Conservation (phyloP, 2,329 filamentous ascomycete genomes). For the Colletotrichum graminicola region DNA sequence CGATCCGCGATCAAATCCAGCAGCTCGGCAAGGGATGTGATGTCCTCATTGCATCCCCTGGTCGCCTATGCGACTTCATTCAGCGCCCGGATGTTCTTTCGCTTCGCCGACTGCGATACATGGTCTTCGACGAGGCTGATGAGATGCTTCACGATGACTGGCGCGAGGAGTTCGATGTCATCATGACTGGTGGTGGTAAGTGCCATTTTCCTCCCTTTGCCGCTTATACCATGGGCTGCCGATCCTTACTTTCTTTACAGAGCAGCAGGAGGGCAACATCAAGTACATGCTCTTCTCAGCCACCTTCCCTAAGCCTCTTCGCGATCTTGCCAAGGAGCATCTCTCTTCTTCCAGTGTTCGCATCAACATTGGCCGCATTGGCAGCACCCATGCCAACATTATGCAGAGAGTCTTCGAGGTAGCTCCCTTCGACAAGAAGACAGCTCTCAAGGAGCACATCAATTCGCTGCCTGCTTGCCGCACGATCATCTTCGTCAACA, state of each 20-base stretch:
- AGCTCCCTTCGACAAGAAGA: slow-evolving; percentile 74
- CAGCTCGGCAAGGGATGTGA: slow-evolving; percentile 89
- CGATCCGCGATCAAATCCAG: slow-evolving; percentile 74
- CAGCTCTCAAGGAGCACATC: slow-evolving; percentile 79
- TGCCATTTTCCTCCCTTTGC: slow-evolving; percentile 40
- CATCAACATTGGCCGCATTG: slow-evolving; percentile 88
- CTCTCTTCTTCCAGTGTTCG: slow-evolving; percentile 81
- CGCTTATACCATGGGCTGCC: not conserved
- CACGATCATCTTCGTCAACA: slow-evolving; percentile 92
- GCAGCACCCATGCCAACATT: slow-evolving; percentile 86
- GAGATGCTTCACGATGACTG: slow-evolving; percentile 88
- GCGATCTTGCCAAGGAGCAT: slow-evolving; percentile 81
- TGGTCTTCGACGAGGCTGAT: slow-evolving; percentile 93
- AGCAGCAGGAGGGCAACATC: slow-evolving; percentile 78
- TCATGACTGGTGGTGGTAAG: slow-evolving; percentile 86
- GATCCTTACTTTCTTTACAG: slow-evolving; percentile 59
- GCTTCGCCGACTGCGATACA: slow-evolving; percentile 81
- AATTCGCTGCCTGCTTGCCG: slow-evolving; percentile 77
- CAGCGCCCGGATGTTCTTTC: slow-evolving; percentile 75
- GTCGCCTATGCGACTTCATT: slow-evolving; percentile 88
- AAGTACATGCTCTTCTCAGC: slow-evolving; percentile 91
- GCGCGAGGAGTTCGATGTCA: slow-evolving; percentile 78
- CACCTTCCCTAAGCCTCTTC: slow-evolving; percentile 87
- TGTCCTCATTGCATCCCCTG: slow-evolving; percentile 87
- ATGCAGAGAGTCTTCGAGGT: slow-evolving; percentile 80